Evolutionary conservation across 148 eudicot genomes (phyloP).

Genomic region (Chenopodium album): DNA sequence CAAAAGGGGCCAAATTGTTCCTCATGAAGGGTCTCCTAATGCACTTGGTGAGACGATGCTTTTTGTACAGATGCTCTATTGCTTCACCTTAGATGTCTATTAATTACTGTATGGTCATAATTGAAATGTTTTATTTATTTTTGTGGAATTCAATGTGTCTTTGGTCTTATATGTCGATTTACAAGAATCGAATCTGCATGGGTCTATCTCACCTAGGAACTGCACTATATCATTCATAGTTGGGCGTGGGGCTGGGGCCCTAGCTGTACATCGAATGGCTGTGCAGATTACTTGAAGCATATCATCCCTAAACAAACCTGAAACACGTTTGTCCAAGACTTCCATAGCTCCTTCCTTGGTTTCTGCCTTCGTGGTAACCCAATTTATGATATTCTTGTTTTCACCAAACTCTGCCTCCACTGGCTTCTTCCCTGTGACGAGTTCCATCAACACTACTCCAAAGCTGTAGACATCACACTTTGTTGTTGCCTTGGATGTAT

Average conservation of each 20-base stretch:
- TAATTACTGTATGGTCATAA: slow-evolving; percentile 27
- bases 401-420: slow-evolving; percentile 92
- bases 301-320: slow-evolving; percentile 58
- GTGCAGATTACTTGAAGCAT: slow-evolving; percentile 69
- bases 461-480: slow-evolving; percentile 95
- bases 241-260: slow-evolving; percentile 62
- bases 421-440: slow-evolving; percentile 86
- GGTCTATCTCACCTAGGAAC: slow-evolving; percentile 70
- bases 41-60: slow-evolving; percentile 29
- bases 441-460: slow-evolving; percentile 93
- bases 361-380: slow-evolving; percentile 72
- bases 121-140: slow-evolving; percentile 38
- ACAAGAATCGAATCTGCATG: slow-evolving; percentile 56
- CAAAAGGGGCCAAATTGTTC: slow-evolving; percentile 33
- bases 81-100: slow-evolving; percentile 28
- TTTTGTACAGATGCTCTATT: slow-evolving; percentile 43
- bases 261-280: slow-evolving; percentile 73
- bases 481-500: slow-evolving; percentile 79
- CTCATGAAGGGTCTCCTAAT: slow-evolving; percentile 28
- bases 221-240: slow-evolving; percentile 84
- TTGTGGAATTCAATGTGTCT: slow-evolving; percentile 37
- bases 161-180: slow-evolving; percentile 49
- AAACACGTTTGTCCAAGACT: slow-evolving; percentile 58
- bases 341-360: slow-evolving; percentile 83
- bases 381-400: slow-evolving; percentile 83